Percentiles rank a stretch among this genome's conserved stretches.
phyloP scores from a whole-genome alignment of 2,329 filamentous ascomycete genomes.

The Pseudodiploospora longispora region DNA sequence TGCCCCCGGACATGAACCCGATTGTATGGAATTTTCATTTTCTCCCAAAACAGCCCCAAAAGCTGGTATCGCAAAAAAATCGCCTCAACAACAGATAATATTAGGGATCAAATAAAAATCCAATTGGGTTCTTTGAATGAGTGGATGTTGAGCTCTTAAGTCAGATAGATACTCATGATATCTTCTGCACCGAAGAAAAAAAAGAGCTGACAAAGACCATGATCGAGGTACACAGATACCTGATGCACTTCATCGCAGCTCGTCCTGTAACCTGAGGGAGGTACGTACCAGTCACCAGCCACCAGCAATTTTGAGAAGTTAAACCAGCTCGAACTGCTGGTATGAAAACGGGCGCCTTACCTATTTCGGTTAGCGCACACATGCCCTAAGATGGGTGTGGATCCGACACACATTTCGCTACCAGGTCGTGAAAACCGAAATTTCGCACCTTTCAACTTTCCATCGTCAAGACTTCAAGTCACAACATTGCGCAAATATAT shows the following conservation, averaged over 20 bases:
- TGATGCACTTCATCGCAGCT: conserved; percentile 1
- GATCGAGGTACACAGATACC: background rate
- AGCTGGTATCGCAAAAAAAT: background rate
- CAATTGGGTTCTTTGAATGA: background rate
- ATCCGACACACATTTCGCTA: conserved; percentile 23
- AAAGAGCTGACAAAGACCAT: background rate
- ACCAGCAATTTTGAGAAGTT: too few relatives aligned
- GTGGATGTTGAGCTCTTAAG: background rate
- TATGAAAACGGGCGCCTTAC: background rate
- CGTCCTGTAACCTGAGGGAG: background rate
- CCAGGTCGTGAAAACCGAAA: conserved; percentile 15
- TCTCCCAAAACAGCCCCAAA: conserved; percentile 1
- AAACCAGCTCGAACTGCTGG: too few relatives aligned
- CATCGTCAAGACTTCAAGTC: conserved; percentile 15
- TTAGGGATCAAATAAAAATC: background rate
- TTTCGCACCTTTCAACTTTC: conserved; percentile 11
- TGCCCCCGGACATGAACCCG: conserved; percentile 47
- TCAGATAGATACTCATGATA: conserved; percentile 1
- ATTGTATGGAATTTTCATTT: conserved; percentile 56
- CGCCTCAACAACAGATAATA: background rate
- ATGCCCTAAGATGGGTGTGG: conserved; percentile 28
- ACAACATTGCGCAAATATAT: conserved; percentile 18
- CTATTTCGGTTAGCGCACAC: conserved; percentile 17
- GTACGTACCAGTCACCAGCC: conserved; percentile 1
- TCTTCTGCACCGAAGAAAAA: background rate